These are phyloP conservation scores for Ilyonectria sp. DNA, from an alignment of 2,329 filamentous ascomycete species.

Conservation along the genomic window DNA sequence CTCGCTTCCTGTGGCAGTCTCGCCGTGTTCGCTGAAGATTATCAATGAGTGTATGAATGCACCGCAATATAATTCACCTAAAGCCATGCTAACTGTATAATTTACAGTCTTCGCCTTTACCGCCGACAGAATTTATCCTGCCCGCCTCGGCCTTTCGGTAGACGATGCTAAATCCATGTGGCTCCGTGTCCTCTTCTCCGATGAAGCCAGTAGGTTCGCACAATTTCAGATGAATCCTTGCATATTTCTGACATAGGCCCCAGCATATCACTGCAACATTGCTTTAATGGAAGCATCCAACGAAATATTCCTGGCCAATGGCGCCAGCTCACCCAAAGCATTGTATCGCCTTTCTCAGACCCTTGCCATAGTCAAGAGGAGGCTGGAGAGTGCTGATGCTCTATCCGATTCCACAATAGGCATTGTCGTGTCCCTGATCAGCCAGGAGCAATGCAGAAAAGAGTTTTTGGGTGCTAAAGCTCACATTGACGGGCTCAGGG, in stretches of 20 bases:
- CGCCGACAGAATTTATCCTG: constrained; percentile 28
- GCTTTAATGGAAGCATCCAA: constrained; percentile 44
- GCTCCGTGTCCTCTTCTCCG: constrained; percentile 31
- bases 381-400: constrained; percentile 40
- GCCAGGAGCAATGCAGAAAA: constrained; percentile 44
- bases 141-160: constrained; percentile 25
- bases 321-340: constrained; percentile 29
- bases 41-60: constrained; percentile 30
- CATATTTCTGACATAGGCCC: not conserved
- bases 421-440: constrained; percentile 47
- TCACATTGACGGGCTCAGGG: constrained; percentile 39
- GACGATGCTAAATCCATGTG: constrained; percentile 33
- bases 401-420: constrained; percentile 47
- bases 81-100: not conserved
- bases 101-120: constrained; percentile 17
- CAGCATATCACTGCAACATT: constrained; percentile 37
- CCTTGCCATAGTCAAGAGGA: constrained; percentile 40
- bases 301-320: constrained; percentile 33
- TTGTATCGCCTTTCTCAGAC: constrained; percentile 44
- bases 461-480: constrained; percentile 24
- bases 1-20: constrained; percentile 21
- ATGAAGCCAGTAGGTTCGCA: constrained; percentile 29
- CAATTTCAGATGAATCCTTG: no score
- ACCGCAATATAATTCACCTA: not conserved
- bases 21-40: constrained; percentile 18